Conservation (phyloP, 805 yeast species). For the Kuraishia piskuri region DNA sequence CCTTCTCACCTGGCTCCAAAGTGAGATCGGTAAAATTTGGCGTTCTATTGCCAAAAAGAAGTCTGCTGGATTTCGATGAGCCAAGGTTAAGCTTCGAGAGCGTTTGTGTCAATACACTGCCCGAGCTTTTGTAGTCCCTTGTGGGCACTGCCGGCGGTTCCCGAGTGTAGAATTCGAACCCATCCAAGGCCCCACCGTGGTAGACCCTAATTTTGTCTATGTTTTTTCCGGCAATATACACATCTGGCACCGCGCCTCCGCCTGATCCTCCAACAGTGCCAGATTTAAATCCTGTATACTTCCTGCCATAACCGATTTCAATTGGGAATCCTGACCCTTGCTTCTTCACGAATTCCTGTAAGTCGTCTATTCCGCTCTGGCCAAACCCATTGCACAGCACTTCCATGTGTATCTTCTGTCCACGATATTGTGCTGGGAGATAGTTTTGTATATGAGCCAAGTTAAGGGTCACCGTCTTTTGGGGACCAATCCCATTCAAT, state of each 20-base stretch:
- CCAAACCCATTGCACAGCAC: conserved; percentile 54
- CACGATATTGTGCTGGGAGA: conserved; percentile 23
- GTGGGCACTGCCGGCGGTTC: conserved; percentile 38
- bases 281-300: conserved; percentile 3
- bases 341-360: conserved; percentile 24
- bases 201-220: conserved; percentile 54
- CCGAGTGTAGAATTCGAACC: conserved; percentile 46
- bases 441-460: conserved; percentile 34
- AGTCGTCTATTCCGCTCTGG: conserved; percentile 42
- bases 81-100: conserved; percentile 4
- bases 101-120: conserved; percentile 13
- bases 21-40: conserved; percentile 44
- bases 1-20: conserved; percentile 47
- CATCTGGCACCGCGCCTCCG: conserved; percentile 15
- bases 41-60: conserved; percentile 44
- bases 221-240: conserved; percentile 26
- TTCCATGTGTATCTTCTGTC: conserved; percentile 38
- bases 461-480: conserved; percentile 37
- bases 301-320: conserved; percentile 5
- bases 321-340: conserved; percentile 10
- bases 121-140: conserved; percentile 30
- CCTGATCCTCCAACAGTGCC: conserved; percentile 13
- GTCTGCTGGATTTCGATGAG: neutral
- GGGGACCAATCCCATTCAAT: conserved; percentile 56
- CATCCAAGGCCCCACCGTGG: conserved; percentile 77